Evolutionary conservation across 1,284 basidiomycete genomes (phyloP).

Genomic region (Phenoliferia sp.): DNA sequence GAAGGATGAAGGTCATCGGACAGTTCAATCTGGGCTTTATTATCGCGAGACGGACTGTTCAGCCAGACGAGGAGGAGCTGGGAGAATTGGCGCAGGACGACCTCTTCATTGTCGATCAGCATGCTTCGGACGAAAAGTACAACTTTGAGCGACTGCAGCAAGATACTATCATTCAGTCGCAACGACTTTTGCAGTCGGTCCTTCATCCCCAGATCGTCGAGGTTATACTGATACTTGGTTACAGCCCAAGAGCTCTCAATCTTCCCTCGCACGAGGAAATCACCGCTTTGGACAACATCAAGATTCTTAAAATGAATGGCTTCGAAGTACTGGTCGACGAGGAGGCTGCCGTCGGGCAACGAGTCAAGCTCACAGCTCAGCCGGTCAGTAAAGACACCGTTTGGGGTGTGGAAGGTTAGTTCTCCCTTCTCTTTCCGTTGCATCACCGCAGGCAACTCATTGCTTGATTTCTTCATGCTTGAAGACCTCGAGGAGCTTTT

Average conservation of each 20-base stretch:
- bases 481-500: constrained; percentile 93
- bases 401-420: constrained; percentile 66
- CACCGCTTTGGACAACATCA: constrained; percentile 77
- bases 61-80: constrained; percentile 19
- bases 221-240: background rate
- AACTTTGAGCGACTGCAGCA: constrained; percentile 92
- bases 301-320: constrained; percentile 75
- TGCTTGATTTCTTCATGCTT: constrained; percentile 49
- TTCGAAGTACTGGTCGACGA: constrained; percentile 68
- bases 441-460: constrained; percentile 66
- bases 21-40: constrained; percentile 98
- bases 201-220: background rate
- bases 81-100: constrained; percentile 57
- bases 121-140: constrained; percentile 84
- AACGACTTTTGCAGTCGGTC: constrained; percentile 69
- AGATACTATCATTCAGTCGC: constrained; percentile 80
- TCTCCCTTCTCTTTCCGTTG: background rate
- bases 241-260: constrained; percentile 70
- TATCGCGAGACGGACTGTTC: constrained; percentile 58
- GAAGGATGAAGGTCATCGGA: constrained; percentile 74
- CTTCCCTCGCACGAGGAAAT: constrained; percentile 87
- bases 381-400: constrained; percentile 85
- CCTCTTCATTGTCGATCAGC: constrained; percentile 77
- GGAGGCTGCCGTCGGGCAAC: constrained; percentile 51
- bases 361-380: constrained; percentile 71